Percentiles rank a stretch among this genome's conserved stretches.
These are phyloP conservation scores for Oryza glaberrima DNA, from an alignment of 176 grass and related monocot genomes.

Conservation along the genomic window DNA sequence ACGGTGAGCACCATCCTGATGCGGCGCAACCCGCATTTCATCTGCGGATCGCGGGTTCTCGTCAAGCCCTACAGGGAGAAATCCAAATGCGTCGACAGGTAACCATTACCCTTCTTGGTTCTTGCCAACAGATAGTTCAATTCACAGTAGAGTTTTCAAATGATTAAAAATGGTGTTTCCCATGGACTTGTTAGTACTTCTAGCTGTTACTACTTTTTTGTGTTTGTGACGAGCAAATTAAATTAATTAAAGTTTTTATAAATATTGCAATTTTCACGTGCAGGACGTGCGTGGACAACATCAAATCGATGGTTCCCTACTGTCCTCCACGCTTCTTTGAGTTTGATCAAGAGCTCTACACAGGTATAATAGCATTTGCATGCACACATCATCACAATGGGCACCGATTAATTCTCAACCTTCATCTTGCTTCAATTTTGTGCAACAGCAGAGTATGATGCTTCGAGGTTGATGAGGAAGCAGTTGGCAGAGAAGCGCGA, in stretches of 20 bases:
- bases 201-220: no score
- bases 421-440: background rate
- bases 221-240: no score
- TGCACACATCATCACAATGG: background rate
- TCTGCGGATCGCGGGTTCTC: conserved; percentile 68
- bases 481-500: conserved; percentile 49
- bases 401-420: background rate
- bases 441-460: conserved; percentile 36
- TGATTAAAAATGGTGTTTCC: no score
- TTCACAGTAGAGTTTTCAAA: no score
- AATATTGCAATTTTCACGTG: background rate
- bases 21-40: conserved; percentile 76
- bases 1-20: conserved; percentile 66
- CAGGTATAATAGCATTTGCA: background rate
- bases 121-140: background rate
- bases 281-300: conserved; percentile 46
- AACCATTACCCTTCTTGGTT: background rate
- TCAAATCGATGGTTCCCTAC: conserved; percentile 34
- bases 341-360: conserved; percentile 40
- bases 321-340: conserved; percentile 42
- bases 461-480: conserved; percentile 40
- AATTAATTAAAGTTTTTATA: background rate
- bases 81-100: conserved; percentile 71
- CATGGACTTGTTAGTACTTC: no score
- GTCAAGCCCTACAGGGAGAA: conserved; percentile 90